These are phyloP conservation scores for Dactylellina haptotyla DNA, from an alignment of 2,329 filamentous ascomycete species.

Conservation along the genomic window DNA sequence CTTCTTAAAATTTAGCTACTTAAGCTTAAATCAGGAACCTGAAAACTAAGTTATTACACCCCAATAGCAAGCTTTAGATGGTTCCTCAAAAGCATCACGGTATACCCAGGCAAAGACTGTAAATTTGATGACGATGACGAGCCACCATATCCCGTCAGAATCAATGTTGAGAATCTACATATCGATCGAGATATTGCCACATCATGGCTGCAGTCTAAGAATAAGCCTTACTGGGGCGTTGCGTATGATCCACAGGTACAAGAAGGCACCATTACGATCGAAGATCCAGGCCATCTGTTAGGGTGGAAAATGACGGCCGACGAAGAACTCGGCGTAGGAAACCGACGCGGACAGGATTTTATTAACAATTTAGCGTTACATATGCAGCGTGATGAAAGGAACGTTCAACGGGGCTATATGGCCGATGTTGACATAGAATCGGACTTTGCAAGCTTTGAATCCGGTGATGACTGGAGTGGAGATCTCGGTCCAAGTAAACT, in stretches of 20 bases:
- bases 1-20: too few relatives aligned
- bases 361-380: not conserved
- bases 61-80: constrained; percentile 18
- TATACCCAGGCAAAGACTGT: constrained; percentile 13
- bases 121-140: not conserved
- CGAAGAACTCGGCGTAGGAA: not conserved
- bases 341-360: constrained; percentile 6
- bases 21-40: not conserved
- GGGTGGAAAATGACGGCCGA: not conserved
- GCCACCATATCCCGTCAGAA: constrained; percentile 1
- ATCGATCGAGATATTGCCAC: not conserved
- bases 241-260: constrained; percentile 2
- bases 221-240: constrained; percentile 24
- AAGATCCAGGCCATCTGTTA: constrained; percentile 3
- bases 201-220: constrained; percentile 3
- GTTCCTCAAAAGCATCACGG: constrained; percentile 12
- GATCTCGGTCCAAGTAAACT: not conserved
- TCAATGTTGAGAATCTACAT: constrained; percentile 24
- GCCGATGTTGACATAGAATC: not conserved
- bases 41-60: not conserved
- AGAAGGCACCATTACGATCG: constrained; percentile 3
- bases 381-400: not conserved
- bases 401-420: not conserved
- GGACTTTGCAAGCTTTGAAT: not conserved
- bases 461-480: not conserved